phyloP scores from a whole-genome alignment of 306 rosid species.

The Arachis stenosperma region DNA sequence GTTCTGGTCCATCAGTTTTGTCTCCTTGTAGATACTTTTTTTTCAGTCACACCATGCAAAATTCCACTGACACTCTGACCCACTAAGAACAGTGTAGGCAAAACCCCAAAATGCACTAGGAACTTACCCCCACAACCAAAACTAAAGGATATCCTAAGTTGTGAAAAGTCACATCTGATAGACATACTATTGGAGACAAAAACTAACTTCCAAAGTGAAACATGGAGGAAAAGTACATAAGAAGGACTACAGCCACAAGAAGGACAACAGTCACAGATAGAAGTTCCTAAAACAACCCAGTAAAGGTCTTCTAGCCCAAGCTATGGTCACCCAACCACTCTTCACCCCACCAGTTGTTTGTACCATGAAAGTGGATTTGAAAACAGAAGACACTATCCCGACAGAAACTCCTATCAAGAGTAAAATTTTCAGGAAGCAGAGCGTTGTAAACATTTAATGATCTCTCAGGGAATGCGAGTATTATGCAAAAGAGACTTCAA shows the following conservation, averaged over 20 bases:
- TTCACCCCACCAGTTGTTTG: constrained; percentile 35
- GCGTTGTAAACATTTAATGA: constrained; percentile 44
- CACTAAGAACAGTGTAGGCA: constrained; percentile 50
- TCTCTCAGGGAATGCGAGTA: constrained; percentile 60
- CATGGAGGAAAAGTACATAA: constrained; percentile 24
- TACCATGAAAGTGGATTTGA: constrained; percentile 38
- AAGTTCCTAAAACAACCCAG: constrained; percentile 29
- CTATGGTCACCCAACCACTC: constrained; percentile 27
- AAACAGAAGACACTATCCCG: constrained; percentile 21
- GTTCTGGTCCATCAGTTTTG: constrained; percentile 68
- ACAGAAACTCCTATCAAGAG: constrained; percentile 39
- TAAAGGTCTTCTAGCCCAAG: constrained; percentile 33
- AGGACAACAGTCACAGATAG: background rate
- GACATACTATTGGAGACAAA: constrained; percentile 33
- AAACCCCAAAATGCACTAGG: constrained; percentile 31
- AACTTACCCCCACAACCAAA: constrained; percentile 28
- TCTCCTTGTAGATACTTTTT: constrained; percentile 67
- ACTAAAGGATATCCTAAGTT: constrained; percentile 27
- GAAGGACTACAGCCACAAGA: constrained; percentile 15
- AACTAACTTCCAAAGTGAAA: constrained; percentile 28
- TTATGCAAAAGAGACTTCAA: constrained; percentile 77
- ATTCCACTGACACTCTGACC: constrained; percentile 48
- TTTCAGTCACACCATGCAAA: constrained; percentile 55
- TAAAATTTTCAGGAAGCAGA: constrained; percentile 43
- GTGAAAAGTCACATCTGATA: constrained; percentile 31